Conservation (phyloP, 2,329 filamentous ascomycete genomes). For the Emericellopsis atlantica region DNA sequence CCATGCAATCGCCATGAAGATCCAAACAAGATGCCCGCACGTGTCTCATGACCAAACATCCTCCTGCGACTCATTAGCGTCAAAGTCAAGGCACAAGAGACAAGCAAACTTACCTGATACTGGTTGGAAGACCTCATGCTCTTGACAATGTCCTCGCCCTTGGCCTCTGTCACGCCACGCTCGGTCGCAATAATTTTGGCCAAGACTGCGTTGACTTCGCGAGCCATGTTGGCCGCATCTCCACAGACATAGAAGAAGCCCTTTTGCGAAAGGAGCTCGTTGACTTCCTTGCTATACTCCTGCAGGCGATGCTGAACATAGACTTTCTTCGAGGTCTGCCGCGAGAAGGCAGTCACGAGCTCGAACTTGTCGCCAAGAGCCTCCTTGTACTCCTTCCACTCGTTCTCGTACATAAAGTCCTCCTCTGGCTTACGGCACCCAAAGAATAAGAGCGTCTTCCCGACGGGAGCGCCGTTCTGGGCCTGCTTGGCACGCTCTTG, state of each 20-base stretch:
- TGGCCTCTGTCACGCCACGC: slow-evolving; percentile 67
- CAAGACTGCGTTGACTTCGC: slow-evolving; percentile 81
- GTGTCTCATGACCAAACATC: slow-evolving; percentile 54
- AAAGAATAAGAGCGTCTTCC: slow-evolving; percentile 85
- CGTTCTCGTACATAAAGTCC: slow-evolving; percentile 83
- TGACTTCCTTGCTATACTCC: slow-evolving; percentile 72
- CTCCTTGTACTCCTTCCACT: slow-evolving; percentile 87
- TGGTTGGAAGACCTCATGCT: slow-evolving; percentile 88
- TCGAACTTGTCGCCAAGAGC: slow-evolving; percentile 80
- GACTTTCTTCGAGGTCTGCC: slow-evolving; percentile 75
- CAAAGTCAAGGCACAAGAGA: neutral
- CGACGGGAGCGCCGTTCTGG: slow-evolving; percentile 68
- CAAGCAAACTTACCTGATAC: slow-evolving; percentile 61
- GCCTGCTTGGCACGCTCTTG: slow-evolving; percentile 85
- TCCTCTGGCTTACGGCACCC: slow-evolving; percentile 81
- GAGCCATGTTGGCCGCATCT: slow-evolving; percentile 93
- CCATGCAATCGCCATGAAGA: neutral
- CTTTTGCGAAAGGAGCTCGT: slow-evolving; percentile 72
- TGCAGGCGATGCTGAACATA: slow-evolving; percentile 92
- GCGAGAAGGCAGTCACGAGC: slow-evolving; percentile 89
- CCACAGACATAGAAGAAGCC: slow-evolving; percentile 98
- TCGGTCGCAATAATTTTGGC: slow-evolving; percentile 77
- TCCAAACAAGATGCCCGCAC: neutral
- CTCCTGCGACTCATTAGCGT: slow-evolving; percentile 32
- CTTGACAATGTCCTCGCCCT: slow-evolving; percentile 95